phyloP scores from a whole-genome alignment of 148 eudicot species.

The Agrostemma githago region DNA sequence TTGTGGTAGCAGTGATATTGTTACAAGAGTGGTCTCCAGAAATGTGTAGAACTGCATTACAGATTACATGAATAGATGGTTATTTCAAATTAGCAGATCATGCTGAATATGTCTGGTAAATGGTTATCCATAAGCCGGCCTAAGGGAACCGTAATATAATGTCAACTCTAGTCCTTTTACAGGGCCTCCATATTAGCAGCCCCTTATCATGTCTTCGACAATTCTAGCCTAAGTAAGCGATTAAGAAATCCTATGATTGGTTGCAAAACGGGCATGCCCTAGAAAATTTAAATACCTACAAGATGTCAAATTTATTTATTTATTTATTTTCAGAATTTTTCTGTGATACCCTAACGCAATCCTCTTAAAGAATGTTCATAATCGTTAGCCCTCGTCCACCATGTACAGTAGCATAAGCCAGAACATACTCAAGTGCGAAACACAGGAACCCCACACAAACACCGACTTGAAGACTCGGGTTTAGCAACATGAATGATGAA shows the following conservation, averaged over 20 bases:
- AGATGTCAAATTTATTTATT: not conserved
- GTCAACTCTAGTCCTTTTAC: not conserved
- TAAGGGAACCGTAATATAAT: not conserved
- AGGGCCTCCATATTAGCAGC: not conserved
- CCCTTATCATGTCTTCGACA: not conserved
- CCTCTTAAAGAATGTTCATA: not conserved
- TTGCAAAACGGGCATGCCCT: not conserved
- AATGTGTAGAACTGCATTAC: slow-evolving; percentile 91
- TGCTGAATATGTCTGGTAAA: not conserved
- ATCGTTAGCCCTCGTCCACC: not conserved
- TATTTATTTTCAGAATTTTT: not conserved
- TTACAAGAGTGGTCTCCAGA: slow-evolving; percentile 80
- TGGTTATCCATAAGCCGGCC: not conserved
- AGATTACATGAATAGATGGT: not conserved
- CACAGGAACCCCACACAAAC: not conserved
- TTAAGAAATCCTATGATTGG: not conserved
- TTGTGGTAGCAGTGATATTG: slow-evolving; percentile 69
- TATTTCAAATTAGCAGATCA: not conserved
- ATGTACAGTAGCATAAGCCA: not conserved
- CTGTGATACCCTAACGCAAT: not conserved
- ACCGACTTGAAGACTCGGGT: not conserved
- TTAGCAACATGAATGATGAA: slow-evolving; percentile 4
- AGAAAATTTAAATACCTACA: too few species aligned
- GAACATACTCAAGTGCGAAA: not conserved
- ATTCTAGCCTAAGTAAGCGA: not conserved